These are phyloP conservation scores for Aspergillus aculeatinus DNA, from an alignment of 2,329 filamentous ascomycete species.

Conservation along the genomic window DNA sequence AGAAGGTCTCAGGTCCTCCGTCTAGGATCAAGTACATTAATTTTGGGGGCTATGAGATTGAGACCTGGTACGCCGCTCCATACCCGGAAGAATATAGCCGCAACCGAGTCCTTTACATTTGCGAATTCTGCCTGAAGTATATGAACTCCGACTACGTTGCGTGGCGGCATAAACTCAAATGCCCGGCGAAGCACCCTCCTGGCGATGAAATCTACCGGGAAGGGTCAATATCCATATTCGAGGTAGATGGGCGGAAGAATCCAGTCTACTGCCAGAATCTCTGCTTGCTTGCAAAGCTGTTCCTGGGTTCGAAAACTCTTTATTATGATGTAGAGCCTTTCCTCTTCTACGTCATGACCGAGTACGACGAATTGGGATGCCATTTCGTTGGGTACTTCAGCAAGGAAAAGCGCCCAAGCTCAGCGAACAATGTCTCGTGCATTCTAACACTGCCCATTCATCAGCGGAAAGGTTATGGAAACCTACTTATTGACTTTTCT, in stretches of 20 bases:
- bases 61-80: slow-evolving; percentile 97
- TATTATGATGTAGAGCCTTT: slow-evolving; percentile 99
- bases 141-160: slow-evolving; percentile 99
- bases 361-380: slow-evolving; percentile 81
- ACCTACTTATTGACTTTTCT: slow-evolving; percentile 96
- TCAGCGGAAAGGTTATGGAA: slow-evolving; percentile 94
- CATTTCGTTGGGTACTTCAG: slow-evolving; percentile 99
- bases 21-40: slow-evolving; percentile 99
- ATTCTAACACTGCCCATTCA: slow-evolving; percentile 95
- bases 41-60: slow-evolving; percentile 95
- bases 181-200: slow-evolving; percentile 91
- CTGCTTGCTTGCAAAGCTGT: slow-evolving; percentile 91
- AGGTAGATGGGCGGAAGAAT: slow-evolving; percentile 92
- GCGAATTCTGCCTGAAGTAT: slow-evolving; percentile 98
- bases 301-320: slow-evolving; percentile 94
- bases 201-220: slow-evolving; percentile 98
- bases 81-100: slow-evolving; percentile 98
- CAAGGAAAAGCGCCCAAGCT: slow-evolving; percentile 93
- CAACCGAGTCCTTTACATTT: slow-evolving; percentile 96
- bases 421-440: slow-evolving; percentile 95
- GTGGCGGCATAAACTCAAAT: slow-evolving; percentile 97
- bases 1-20: slow-evolving; percentile 78
- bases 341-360: slow-evolving; percentile 97
- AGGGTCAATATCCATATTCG: slow-evolving; percentile 90
- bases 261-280: slow-evolving; percentile 96